Conservation (phyloP, 208 protist species). For the Polymyxa betae region DNA sequence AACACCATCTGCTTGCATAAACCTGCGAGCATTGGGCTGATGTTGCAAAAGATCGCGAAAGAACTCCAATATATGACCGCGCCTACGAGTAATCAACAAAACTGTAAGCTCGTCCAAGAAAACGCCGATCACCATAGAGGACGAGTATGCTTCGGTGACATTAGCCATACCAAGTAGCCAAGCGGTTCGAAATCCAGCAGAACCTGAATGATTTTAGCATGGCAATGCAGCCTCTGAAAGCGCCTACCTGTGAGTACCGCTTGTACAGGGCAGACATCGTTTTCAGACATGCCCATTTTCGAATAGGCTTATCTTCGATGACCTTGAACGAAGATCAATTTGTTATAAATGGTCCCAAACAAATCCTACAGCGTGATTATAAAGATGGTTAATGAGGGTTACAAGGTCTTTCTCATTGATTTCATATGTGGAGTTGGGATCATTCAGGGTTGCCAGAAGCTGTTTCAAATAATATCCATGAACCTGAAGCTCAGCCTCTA, state of each 20-base stretch:
- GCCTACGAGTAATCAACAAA: background rate
- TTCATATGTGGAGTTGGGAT: conserved; percentile 10
- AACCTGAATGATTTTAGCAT: conserved; percentile 26
- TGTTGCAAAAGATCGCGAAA: conserved; percentile 32
- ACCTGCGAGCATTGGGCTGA: conserved; percentile 34
- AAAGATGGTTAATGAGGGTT: conserved; percentile 29
- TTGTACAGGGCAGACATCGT: conserved; percentile 32
- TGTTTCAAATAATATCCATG: conserved; percentile 32
- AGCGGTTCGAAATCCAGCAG: conserved; percentile 42
- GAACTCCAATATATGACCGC: conserved; percentile 4
- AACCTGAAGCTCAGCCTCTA: conserved; percentile 51
- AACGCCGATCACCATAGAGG: background rate
- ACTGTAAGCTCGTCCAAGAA: background rate
- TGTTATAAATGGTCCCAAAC: background rate
- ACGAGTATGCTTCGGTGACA: conserved; percentile 29
- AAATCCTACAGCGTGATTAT: conserved; percentile 31
- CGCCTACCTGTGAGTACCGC: conserved; percentile 5
- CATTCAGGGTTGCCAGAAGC: conserved; percentile 9
- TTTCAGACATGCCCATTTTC: background rate
- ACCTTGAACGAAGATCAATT: background rate
- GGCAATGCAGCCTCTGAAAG: background rate
- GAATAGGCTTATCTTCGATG: conserved; percentile 36
- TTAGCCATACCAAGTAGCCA: conserved; percentile 37
- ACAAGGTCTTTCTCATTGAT: conserved; percentile 50
- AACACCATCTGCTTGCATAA: conserved; percentile 36